These are phyloP conservation scores for Vicia villosa DNA, from an alignment of 306 rosid species.

Conservation along the genomic window DNA sequence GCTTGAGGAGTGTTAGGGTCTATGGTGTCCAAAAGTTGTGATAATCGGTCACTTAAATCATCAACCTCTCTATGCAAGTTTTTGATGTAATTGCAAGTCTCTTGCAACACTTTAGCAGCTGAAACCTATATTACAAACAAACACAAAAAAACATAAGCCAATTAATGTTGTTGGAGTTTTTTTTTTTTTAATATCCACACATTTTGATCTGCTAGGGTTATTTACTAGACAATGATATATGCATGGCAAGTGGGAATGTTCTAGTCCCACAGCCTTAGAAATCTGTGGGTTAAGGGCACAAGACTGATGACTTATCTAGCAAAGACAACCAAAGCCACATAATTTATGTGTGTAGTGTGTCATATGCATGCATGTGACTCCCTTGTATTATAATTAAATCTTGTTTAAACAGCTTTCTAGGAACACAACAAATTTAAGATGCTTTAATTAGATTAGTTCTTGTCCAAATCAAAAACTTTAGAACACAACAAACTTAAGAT, in stretches of 20 bases:
- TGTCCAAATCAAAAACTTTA: background rate
- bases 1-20: constrained; percentile 86
- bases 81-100: constrained; percentile 91
- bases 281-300: constrained; percentile 21
- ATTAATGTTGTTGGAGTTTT: background rate
- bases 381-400: background rate
- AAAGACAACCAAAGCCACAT: constrained; percentile 34
- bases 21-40: constrained; percentile 70
- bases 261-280: background rate
- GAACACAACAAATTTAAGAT: constrained; percentile 5
- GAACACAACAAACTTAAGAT: too few species aligned
- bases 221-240: constrained; percentile 7
- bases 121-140: constrained; percentile 43
- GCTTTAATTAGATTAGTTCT: background rate
- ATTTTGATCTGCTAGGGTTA: background rate
- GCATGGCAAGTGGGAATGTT: constrained; percentile 21
- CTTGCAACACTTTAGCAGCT: constrained; percentile 71
- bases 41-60: constrained; percentile 78
- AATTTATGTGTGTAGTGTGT: constrained; percentile 20
- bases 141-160: background rate
- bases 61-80: constrained; percentile 89
- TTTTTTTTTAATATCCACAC: background rate
- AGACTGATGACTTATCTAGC: constrained; percentile 42
- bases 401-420: background rate
- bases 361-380: constrained; percentile 39